Evolutionary conservation across 2,329 filamentous ascomycete species (phyloP), one percentile per base, ranked within the genome.

Genomic region (Cryphonectria radicalis): DNA sequence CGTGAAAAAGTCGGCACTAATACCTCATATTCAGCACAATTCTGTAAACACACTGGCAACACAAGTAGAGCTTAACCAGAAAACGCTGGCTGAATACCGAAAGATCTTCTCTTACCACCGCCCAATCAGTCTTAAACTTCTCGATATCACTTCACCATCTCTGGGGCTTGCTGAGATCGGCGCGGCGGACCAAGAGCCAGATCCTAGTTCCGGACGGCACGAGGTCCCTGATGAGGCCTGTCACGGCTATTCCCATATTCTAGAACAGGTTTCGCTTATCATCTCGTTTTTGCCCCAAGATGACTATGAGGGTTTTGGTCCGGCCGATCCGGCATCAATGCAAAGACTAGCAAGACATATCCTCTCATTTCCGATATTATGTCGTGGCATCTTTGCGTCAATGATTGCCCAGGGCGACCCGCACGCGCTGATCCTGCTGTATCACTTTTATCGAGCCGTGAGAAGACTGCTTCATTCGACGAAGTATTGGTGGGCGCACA

Each of bases 401-500:
- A 53, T 72, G 69, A 43, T 74, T 22, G 63, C 69, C 43, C 46
- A 53, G 42, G 32, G 65, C 42, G 67, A 75, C 35, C 53, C 69
- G 28, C 57, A 67, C 40, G 69, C 72, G 3, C 46, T 75, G 2
- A 37, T 74, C 17, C 22, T 75, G 50, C 69, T 75, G 8, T 75
- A 74, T 32, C 69, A 75, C 57, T 75, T 74, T 50, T 75, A 75
- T 64, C 70, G 74, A 25, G 67, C 74, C 25, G 69, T 71, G 2
- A 43, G 64, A 28, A 63, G 60, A 25, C 62, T 75, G 17, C 67
- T 74, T 1, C 65, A 67, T 11, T 43, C 70, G 32, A 55, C 67
- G 3, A 17, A 62, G 1, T 74, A 63, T 43, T 75, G 74, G 74
- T 75, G 74, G 74, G 68, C 69, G 14, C 69, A 74, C 11, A 63